Conservation (phyloP, 192 early-diverging fungal species). For the Backusella sp. region DNA sequence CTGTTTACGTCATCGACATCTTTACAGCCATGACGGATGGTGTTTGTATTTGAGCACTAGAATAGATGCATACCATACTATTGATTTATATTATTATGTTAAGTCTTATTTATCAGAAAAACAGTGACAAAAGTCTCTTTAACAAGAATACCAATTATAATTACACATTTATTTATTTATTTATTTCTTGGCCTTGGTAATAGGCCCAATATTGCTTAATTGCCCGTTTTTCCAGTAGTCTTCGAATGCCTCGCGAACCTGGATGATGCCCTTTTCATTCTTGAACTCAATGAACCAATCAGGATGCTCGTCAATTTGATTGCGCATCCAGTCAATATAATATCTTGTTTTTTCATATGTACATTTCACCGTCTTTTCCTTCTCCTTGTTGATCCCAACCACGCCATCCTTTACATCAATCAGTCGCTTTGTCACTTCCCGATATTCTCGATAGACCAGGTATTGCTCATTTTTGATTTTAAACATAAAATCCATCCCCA, state of each 20-base stretch:
- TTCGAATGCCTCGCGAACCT: conserved; percentile 76
- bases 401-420: conserved; percentile 38
- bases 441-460: conserved; percentile 93
- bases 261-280: conserved; percentile 81
- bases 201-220: background rate
- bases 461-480: conserved; percentile 98
- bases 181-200: background rate
- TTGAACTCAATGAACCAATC: conserved; percentile 63
- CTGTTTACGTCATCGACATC: too few species aligned
- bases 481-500: conserved; percentile 64
- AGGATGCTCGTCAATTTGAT: conserved; percentile 58
- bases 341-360: conserved; percentile 58
- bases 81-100: too few species aligned
- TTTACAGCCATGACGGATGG: too few species aligned
- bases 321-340: conserved; percentile 77
- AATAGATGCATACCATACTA: too few species aligned
- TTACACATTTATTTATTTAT: background rate
- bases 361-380: conserved; percentile 11
- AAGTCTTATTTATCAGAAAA: too few species aligned
- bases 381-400: background rate
- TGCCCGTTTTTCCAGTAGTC: conserved; percentile 44
- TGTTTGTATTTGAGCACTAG: too few species aligned
- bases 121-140: too few species aligned
- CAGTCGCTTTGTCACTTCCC: conserved; percentile 82
- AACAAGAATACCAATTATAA: too few species aligned